Percentiles rank a stretch among this genome's conserved stretches.
Evolutionary conservation across 257 asterid genomes (phyloP).

Genomic region (Penstemon newberryi): DNA sequence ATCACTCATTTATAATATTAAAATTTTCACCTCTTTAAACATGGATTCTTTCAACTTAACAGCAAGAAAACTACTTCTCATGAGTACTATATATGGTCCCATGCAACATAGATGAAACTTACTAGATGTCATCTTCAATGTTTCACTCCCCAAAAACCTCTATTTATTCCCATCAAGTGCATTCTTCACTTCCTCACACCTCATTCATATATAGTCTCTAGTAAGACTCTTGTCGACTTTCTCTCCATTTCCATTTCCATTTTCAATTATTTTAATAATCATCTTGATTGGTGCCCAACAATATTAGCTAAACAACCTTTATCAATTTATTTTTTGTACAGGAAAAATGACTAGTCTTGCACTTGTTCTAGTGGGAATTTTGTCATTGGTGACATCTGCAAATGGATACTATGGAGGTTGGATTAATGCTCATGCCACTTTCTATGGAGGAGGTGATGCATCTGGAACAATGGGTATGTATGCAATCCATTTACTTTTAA

Average conservation of each 20-base stretch:
- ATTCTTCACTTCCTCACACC: constrained; percentile 42
- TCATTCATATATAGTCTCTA: constrained; percentile 10
- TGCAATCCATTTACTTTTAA: background rate
- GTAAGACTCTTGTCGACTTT: constrained; percentile 7
- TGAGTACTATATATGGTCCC: constrained; percentile 40
- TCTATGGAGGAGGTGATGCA: constrained; percentile 95
- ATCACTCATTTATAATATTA: no score
- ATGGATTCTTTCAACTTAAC: no score
- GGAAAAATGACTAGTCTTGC: constrained; percentile 41
- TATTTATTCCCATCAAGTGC: constrained; percentile 61
- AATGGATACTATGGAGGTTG: constrained; percentile 76
- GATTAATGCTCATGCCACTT: constrained; percentile 86
- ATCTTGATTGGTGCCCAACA: background rate
- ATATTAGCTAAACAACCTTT: background rate
- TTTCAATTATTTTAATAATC: background rate
- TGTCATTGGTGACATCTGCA: constrained; percentile 38
- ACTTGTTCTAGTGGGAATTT: constrained; percentile 44
- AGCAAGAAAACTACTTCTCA: background rate
- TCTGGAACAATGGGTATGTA: constrained; percentile 93
- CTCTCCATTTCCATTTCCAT: background rate
- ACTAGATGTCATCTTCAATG: constrained; percentile 41
- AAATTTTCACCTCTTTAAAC: no score
- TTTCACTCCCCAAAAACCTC: constrained; percentile 32
- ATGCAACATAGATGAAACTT: constrained; percentile 36
- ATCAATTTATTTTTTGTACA: constrained; percentile 25